Evolutionary conservation across 2,329 filamentous ascomycete species (phyloP).

Genomic region (Aspergillus ustus): DNA sequence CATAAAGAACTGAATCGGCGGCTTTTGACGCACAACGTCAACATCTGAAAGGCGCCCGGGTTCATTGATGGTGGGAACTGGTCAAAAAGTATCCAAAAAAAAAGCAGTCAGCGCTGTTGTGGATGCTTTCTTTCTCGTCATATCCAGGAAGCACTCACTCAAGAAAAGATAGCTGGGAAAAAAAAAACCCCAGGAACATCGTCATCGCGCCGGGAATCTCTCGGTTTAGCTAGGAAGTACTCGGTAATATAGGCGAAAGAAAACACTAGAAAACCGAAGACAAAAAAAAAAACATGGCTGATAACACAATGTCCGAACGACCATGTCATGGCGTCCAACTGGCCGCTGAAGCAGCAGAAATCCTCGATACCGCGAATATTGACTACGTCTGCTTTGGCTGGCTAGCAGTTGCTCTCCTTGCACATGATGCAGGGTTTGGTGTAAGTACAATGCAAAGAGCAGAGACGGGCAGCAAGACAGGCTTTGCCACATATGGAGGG

Average conservation of each 20-base stretch:
- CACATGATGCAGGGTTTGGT: not conserved
- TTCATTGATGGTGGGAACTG: too few species aligned
- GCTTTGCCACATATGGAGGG: too few species aligned
- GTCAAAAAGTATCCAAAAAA: not conserved
- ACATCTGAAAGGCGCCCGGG: too few species aligned
- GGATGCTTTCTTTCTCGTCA: not conserved
- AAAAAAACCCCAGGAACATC: not conserved
- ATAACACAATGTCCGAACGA: not conserved
- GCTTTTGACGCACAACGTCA: too few species aligned
- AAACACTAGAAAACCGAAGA: too few species aligned
- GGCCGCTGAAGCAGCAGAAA: not conserved
- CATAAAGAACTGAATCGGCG: too few species aligned
- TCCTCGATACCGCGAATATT: not conserved
- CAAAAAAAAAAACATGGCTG: too few species aligned
- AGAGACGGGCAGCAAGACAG: too few species aligned
- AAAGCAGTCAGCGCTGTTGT: not conserved
- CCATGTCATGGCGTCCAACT: not conserved
- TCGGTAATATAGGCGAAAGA: too few species aligned
- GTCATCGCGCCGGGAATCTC: not conserved
- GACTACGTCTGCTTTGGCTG: constrained; percentile 2
- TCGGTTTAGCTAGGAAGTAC: too few species aligned
- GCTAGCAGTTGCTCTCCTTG: not conserved
- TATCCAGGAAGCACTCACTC: not conserved
- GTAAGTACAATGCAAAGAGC: too few species aligned
- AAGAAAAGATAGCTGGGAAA: not conserved